A percentile compares a stretch with the other conserved stretches of the same genome.
These are phyloP conservation scores for Hyaloscypha finlandica DNA, from an alignment of 495 filamentous ascomycete species.

Conservation along the genomic window DNA sequence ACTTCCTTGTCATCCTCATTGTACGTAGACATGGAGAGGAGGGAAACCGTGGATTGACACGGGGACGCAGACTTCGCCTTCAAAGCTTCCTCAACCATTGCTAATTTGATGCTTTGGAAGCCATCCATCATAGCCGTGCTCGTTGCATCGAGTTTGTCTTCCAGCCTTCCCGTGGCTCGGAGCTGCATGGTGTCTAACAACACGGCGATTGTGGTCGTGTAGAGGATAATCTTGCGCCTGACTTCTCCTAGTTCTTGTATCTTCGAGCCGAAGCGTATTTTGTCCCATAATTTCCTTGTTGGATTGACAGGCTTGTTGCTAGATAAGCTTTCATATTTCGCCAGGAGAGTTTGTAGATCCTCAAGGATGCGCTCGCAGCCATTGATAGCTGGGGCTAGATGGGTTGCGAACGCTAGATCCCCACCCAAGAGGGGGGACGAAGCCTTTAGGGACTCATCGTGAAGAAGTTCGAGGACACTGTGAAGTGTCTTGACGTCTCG, in stretches of 20 bases:
- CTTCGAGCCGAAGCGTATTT: not conserved
- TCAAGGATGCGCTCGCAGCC: not conserved
- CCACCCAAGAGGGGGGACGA: not conserved
- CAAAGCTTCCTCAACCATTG: not conserved
- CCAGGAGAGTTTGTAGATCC: not conserved
- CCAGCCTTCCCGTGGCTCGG: not conserved
- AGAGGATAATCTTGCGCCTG: not conserved
- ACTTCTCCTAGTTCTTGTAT: not conserved
- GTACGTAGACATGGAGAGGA: not conserved
- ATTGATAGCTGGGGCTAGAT: not conserved
- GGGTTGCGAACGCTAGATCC: not conserved
- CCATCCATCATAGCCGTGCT: not conserved
- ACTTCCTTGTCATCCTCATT: not conserved
- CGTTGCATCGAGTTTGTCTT: not conserved
- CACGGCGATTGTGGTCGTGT: not conserved
- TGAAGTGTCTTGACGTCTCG: not conserved
- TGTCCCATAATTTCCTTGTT: not conserved
- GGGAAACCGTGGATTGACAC: not conserved
- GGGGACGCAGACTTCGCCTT: not conserved
- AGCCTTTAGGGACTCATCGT: not conserved
- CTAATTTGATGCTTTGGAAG: not conserved
- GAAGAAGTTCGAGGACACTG: not conserved
- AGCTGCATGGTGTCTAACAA: not conserved
- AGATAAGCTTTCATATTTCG: not conserved
- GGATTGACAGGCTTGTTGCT: too few species aligned